Conservation (phyloP, 2,329 filamentous ascomycete species). For the Calonectria hongkongensis region DNA sequence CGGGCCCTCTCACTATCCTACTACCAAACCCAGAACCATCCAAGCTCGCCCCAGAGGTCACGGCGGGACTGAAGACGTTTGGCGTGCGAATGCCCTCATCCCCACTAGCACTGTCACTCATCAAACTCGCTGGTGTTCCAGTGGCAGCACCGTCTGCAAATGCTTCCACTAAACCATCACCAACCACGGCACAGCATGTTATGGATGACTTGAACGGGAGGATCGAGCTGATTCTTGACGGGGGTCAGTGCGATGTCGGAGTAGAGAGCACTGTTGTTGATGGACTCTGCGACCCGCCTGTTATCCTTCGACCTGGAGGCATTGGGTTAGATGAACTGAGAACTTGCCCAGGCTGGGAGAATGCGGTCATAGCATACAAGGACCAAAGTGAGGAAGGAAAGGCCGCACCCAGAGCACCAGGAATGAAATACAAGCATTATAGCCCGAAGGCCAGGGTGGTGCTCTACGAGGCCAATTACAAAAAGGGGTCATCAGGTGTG, state of each 20-base stretch:
- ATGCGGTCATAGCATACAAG: conserved; percentile 85
- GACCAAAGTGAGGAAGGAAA: conserved; percentile 82
- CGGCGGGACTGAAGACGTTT: conserved; percentile 88
- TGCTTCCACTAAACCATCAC: conserved; percentile 93
- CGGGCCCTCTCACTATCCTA: conserved; percentile 93
- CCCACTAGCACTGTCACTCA: conserved; percentile 89
- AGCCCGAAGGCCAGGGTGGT: conserved; percentile 92
- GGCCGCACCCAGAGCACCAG: conserved; percentile 85
- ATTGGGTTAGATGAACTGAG: conserved; percentile 88
- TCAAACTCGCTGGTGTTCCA: conserved; percentile 84
- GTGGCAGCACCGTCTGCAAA: conserved; percentile 96
- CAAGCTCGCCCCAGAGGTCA: conserved; percentile 91
- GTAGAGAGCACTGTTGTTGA: conserved; percentile 99
- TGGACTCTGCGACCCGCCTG: conserved; percentile 86
- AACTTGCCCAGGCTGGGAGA: conserved; percentile 86
- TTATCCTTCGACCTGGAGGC: conserved; percentile 90
- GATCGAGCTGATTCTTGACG: conserved; percentile 92
- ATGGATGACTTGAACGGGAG: conserved; percentile 87
- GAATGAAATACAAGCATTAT: conserved; percentile 99
- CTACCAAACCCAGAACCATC: conserved; percentile 84
- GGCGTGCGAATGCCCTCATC: conserved; percentile 93
- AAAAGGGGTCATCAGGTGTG: conserved; percentile 60
- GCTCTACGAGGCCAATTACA: conserved; percentile 80
- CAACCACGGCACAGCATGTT: conserved; percentile 93
- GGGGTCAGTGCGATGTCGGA: conserved; percentile 89